Conservation (phyloP, 768 basidiomycete genomes). For the Pilatotrama ljubarskyi region DNA sequence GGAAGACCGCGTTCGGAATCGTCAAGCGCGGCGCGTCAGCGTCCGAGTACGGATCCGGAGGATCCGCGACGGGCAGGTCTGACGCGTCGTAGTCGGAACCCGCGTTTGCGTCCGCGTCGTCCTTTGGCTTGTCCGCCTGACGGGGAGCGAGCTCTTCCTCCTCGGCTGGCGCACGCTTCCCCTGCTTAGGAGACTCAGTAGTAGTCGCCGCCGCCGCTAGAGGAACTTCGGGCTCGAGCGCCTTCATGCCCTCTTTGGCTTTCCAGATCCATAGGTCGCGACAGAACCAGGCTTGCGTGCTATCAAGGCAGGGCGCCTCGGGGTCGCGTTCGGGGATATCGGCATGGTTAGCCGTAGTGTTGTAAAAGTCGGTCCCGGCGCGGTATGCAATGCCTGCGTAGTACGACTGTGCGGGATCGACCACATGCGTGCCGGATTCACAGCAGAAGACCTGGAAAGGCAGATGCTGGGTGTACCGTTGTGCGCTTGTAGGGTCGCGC, state of each 20-base stretch:
- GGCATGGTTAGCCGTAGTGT: constrained; percentile 58
- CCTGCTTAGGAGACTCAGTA: neutral
- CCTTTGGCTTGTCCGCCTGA: constrained; percentile 29
- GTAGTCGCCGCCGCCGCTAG: constrained; percentile 12
- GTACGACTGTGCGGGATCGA: constrained; percentile 95
- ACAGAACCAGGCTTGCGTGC: constrained; percentile 98
- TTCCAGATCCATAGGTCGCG: constrained; percentile 94
- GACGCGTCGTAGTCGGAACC: constrained; percentile 87
- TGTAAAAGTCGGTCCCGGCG: constrained; percentile 78
- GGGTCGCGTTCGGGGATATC: constrained; percentile 57
- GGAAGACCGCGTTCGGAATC: constrained; percentile 87
- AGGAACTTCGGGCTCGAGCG: constrained; percentile 40
- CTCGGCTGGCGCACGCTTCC: constrained; percentile 10
- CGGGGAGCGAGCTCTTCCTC: constrained; percentile 31
- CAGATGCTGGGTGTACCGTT: constrained; percentile 86
- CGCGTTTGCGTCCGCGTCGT: constrained; percentile 75
- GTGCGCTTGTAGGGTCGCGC: constrained; percentile 77
- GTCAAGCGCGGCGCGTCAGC: constrained; percentile 40
- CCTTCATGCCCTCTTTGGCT: constrained; percentile 74
- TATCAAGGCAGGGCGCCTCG: constrained; percentile 90
- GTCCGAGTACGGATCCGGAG: constrained; percentile 39
- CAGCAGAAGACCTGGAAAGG: constrained; percentile 99
- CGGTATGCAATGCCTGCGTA: constrained; percentile 89
- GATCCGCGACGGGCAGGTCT: constrained; percentile 26
- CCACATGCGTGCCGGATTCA: constrained; percentile 95